Base-by-base conservation (phyloP, 2,329 filamentous ascomycete genomes). In the Fusarium bulbicola region DNA sequence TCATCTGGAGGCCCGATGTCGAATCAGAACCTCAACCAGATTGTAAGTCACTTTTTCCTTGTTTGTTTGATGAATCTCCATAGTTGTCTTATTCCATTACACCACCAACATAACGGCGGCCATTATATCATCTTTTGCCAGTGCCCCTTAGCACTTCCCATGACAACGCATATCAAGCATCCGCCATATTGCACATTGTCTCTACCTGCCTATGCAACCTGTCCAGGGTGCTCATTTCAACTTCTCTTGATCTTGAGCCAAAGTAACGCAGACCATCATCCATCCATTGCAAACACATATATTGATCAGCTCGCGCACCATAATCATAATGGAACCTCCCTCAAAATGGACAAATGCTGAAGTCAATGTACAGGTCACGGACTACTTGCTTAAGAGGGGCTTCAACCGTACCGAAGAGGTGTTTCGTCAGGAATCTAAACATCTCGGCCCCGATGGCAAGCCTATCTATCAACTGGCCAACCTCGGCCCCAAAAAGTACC, bases 341-440 rank as follows among this genome's bases (percentile, higher is more conserved):
- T 12, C 45, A 7, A 15, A 47, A 26, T 26, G 26, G 26, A 26
- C 26, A 26, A 26, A 28, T 30, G 14, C 71, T 78, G 30, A 32
- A 16, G 12, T 21, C 26, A 5, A 36, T 7, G 4, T 8, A 57
- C 68, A 91, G 89, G 89, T 99, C 7, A 95, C 97, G 14, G 96
- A 99, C 77, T 99, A 99, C 81, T 87, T 99, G 2, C 90, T 95
- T 6, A 99, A 99, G 82, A 95, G 98, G 75, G 96, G 96, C 0
- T 99, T 98, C 82, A 95, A 92, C 60, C 89, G 93, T 30, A 98
- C 96, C 2, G 96, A 99, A 82, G 93, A 95, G 26, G 93, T 96
- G 80, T 93, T 99, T 59, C 91, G 96, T 47, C 92, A 94, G 81
- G 96, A 99, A 82, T 97, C 95, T 3, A 91, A 93, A 30, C 91